phyloP scores from a whole-genome alignment of 371 early-diverging fungal species.

The Entomophthora muscae region DNA sequence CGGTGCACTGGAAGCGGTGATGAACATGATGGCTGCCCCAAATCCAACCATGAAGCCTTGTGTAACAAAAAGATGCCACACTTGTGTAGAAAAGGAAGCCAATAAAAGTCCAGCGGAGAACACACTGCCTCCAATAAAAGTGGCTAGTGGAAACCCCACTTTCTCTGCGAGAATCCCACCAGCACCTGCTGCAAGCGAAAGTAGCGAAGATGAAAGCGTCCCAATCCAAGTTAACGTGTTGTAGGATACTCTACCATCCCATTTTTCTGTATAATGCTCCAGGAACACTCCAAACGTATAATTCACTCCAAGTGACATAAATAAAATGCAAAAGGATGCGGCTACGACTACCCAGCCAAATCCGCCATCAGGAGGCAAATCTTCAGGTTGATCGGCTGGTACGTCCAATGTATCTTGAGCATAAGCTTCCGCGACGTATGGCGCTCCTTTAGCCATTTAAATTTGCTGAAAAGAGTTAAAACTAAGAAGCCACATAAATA shows the following conservation, averaged over 20 bases:
- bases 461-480: no score
- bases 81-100: constrained; percentile 7
- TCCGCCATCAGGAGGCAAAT: constrained; percentile 16
- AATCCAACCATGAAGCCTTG: constrained; percentile 30
- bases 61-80: constrained; percentile 33
- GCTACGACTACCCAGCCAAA: constrained; percentile 24
- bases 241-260: not conserved
- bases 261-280: constrained; percentile 14
- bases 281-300: constrained; percentile 37
- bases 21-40: constrained; percentile 31
- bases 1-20: constrained; percentile 34
- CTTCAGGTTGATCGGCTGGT: not conserved
- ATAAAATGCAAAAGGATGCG: constrained; percentile 32
- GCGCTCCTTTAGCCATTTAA: no score
- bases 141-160: not conserved
- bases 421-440: no score
- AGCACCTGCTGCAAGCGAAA: not conserved
- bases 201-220: not conserved
- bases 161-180: not conserved
- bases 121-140: not conserved
- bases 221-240: not conserved
- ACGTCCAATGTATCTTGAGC: not conserved
- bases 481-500: no score
- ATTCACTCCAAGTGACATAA: constrained; percentile 28
- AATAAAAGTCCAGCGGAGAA: constrained; percentile 7